These are phyloP conservation scores for Plectosphaerella plurivora DNA, from an alignment of 2,329 filamentous ascomycete genomes.

Conservation along the genomic window DNA sequence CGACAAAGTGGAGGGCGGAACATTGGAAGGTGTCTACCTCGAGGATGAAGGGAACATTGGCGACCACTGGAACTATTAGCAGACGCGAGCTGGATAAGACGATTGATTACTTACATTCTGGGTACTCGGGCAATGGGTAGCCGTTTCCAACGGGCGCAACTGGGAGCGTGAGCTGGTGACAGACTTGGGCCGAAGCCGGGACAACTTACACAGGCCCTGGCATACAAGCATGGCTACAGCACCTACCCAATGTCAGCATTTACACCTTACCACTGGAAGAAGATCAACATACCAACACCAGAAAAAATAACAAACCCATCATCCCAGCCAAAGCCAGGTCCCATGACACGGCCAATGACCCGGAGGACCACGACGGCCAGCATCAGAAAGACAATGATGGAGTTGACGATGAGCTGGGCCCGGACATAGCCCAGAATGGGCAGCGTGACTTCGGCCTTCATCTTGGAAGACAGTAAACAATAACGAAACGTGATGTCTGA, in stretches of 20 bases:
- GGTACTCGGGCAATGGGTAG: conserved; percentile 18
- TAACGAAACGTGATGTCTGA: background rate
- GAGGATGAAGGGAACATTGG: conserved; percentile 17
- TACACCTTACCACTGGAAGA: background rate
- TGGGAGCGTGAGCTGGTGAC: conserved; percentile 24
- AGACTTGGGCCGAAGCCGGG: conserved; percentile 37
- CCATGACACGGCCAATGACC: conserved; percentile 20
- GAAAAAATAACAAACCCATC: conserved; percentile 22
- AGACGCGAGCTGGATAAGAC: conserved; percentile 1
- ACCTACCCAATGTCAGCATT: background rate
- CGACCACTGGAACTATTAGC: conserved; percentile 25
- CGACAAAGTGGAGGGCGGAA: conserved; percentile 33
- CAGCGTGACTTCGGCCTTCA: background rate
- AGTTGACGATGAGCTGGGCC: conserved; percentile 23
- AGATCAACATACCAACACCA: background rate
- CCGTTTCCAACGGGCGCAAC: conserved; percentile 19
- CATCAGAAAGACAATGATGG: conserved; percentile 22
- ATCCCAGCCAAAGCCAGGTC: conserved; percentile 26
- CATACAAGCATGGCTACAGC: background rate
- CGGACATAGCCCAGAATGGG: conserved; percentile 17
- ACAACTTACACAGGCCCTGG: conserved; percentile 30
- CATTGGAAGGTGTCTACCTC: conserved; percentile 27
- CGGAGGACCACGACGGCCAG: conserved; percentile 20
- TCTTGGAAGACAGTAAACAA: background rate
- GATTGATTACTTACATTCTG: conserved; percentile 19